Percentiles rank a stretch among this genome's conserved stretches.
phyloP scores from a whole-genome alignment of 2,329 filamentous ascomycete species.

The Eutypa lata region DNA sequence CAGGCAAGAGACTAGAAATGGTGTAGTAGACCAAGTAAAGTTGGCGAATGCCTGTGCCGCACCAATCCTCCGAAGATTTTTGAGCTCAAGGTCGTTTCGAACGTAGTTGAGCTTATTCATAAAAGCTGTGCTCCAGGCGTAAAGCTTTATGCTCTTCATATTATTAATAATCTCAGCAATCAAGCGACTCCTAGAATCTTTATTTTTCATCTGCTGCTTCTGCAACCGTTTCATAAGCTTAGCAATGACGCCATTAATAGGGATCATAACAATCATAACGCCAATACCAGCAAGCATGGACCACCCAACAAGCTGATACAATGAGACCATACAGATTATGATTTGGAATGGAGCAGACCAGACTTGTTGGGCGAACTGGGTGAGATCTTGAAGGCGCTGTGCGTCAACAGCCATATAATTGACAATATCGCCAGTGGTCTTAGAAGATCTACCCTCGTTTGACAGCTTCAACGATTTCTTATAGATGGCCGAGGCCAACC shows the following conservation, averaged over 20 bases:
- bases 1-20: slow-evolving; percentile 94
- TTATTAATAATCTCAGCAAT: slow-evolving; percentile 99
- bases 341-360: slow-evolving; percentile 99
- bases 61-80: slow-evolving; percentile 93
- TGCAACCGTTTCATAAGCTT: slow-evolving; percentile 91
- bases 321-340: slow-evolving; percentile 86
- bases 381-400: slow-evolving; percentile 88
- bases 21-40: slow-evolving; percentile 97
- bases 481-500: slow-evolving; percentile 87
- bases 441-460: slow-evolving; percentile 83
- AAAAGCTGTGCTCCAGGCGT: slow-evolving; percentile 95
- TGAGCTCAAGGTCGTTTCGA: slow-evolving; percentile 91
- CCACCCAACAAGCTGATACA: slow-evolving; percentile 91
- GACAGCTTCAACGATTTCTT: slow-evolving; percentile 85
- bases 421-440: slow-evolving; percentile 96
- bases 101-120: slow-evolving; percentile 97
- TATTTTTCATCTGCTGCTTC: slow-evolving; percentile 98
- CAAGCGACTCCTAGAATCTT: slow-evolving; percentile 85
- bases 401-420: slow-evolving; percentile 99
- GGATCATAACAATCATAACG: slow-evolving; percentile 97
- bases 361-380: slow-evolving; percentile 90
- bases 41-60: slow-evolving; percentile 92
- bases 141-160: slow-evolving; percentile 99
- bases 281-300: slow-evolving; percentile 95
- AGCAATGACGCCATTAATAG: slow-evolving; percentile 88